Base-by-base conservation (phyloP, 768 basidiomycete species). In the Amanita rubescens region DNA sequence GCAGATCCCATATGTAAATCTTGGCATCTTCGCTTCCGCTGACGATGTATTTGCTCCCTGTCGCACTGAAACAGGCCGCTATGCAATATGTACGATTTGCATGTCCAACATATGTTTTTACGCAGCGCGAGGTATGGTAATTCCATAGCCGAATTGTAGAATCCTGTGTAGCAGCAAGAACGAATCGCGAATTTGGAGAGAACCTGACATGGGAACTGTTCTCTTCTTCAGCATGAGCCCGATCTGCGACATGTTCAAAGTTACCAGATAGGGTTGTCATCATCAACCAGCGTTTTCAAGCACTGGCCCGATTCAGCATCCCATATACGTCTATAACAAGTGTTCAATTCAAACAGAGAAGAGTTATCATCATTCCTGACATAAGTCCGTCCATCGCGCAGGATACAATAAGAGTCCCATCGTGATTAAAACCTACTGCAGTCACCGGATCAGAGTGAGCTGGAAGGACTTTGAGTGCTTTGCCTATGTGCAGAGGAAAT, bases 371-470 rank as follows among this genome's bases (percentile, higher is more conserved):
- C 32, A 51, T 24, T 7, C 70, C 86, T 69, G 58, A 97, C 96
- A 98, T 95, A 39, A 98, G 70, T 5, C 95, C 96, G 67, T 99
- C 96, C 87, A 94, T 95, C 10, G 93, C 90, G 60, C 90, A 91
- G 15, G 93, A 95, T 2, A 92, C 88, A 24, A 99, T 86, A 58
- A 98, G 82, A 7, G 91, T 94, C 5, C 96, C 96, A 58, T 98
- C 95, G 59, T 86, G 81, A 67, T 90, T 97, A 75, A 96, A 99
- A 54, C 82, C 81, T 5, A 98, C 93, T 10, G 90, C 86, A 39
- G 93, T 95, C 30, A 98, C 92, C 11, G 96, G 94, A 67, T 98
- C 96, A 2, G 94, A 94, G 72, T 98, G 96, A 2, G 96, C 96
- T 32, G 94, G 93, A 8, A 98, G 74, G 14, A 88, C 82, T 66